A percentile compares a stretch with the other conserved stretches of the same genome.
These are phyloP conservation scores for Cryphonectria radicalis DNA, from an alignment of 2,329 filamentous ascomycete genomes.

Conservation along the genomic window DNA sequence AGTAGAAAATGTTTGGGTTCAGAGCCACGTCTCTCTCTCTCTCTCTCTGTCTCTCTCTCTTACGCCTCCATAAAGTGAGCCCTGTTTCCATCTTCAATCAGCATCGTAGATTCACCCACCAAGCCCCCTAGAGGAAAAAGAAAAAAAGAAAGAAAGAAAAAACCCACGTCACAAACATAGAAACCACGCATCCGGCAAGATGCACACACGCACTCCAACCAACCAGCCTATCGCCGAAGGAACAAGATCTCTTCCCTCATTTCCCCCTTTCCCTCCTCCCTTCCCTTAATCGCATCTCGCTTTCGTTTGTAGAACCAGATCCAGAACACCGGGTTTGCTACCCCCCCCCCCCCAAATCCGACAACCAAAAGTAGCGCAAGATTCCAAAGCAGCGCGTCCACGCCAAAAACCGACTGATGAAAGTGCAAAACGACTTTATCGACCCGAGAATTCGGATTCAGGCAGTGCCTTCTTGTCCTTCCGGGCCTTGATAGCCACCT, in stretches of 20 bases:
- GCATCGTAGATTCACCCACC: constrained; percentile 19
- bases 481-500: constrained; percentile 85
- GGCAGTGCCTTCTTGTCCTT: constrained; percentile 76
- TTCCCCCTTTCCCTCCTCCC: too few relatives aligned
- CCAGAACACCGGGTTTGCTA: constrained; percentile 30
- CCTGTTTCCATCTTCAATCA: constrained; percentile 19
- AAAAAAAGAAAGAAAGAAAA: not conserved
- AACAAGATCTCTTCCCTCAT: constrained; percentile 8
- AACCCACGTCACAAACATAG: constrained; percentile 3
- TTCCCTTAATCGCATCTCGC: constrained; percentile 21
- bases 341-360: constrained; percentile 10
- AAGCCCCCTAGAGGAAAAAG: not conserved
- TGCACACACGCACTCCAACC: not conserved
- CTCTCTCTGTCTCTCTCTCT: not conserved
- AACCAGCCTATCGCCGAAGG: constrained; percentile 14
- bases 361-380: constrained; percentile 30
- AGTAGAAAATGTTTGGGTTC: constrained; percentile 16
- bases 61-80: constrained; percentile 10
- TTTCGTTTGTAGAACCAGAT: constrained; percentile 27
- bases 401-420: constrained; percentile 18
- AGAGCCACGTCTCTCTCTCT: not conserved
- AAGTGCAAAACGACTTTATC: constrained; percentile 28
- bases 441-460: constrained; percentile 59
- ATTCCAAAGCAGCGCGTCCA: constrained; percentile 22
- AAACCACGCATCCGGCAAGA: constrained; percentile 2